phyloP scores from a whole-genome alignment of 257 asterid species.

The Solanum tarijense region DNA sequence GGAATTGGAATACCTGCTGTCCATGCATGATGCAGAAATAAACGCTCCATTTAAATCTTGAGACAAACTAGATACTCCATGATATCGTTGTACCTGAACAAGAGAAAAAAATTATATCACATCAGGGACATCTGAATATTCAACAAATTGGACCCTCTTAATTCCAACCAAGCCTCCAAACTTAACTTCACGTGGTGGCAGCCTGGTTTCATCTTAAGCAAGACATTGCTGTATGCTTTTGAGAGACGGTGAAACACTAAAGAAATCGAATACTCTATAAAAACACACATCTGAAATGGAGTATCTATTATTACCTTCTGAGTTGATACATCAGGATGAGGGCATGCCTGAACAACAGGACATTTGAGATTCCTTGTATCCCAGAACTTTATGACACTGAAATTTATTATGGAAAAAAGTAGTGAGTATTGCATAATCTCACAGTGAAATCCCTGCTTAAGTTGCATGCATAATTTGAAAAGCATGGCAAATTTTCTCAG shows the following conservation, averaged over 20 bases:
- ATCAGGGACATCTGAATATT: neutral
- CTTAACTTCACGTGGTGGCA: neutral
- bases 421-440: neutral
- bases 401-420: neutral
- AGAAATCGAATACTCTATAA: neutral
- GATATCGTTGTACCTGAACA: constrained; percentile 46
- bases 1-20: constrained; percentile 49
- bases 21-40: constrained; percentile 90
- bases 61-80: constrained; percentile 85
- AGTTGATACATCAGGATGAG: constrained; percentile 27
- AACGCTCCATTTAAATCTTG: constrained; percentile 80
- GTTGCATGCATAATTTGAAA: neutral
- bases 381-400: constrained; percentile 79
- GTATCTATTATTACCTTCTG: constrained; percentile 31
- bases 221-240: neutral
- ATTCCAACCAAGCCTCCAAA: neutral
- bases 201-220: neutral
- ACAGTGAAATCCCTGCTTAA: neutral
- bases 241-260: neutral
- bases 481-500: neutral
- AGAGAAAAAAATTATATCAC: neutral
- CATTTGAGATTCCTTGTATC: constrained; percentile 71
- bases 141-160: neutral
- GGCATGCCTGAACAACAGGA: constrained; percentile 68
- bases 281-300: neutral